Evolutionary conservation across 2,329 filamentous ascomycete genomes (phyloP), one percentile per base, ranked within the genome.

Genomic region (Colletotrichum paranaense): DNA sequence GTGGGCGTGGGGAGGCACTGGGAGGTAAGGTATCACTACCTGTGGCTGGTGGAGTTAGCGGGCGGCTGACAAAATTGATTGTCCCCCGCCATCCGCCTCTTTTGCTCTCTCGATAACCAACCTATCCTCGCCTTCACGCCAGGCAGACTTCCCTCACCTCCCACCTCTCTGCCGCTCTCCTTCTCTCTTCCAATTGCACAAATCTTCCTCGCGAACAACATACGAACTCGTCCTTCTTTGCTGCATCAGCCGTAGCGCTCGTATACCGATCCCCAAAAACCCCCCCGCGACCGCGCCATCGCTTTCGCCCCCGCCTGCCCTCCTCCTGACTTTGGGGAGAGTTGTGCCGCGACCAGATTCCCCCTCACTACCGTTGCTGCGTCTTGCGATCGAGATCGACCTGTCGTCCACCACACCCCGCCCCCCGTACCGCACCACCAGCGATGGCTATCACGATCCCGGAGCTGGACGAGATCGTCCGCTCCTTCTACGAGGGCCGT

Each of bases 391-490:
- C 70, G 74, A 76, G 69, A 72, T 75, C 75, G 70, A 73, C 73
- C 42, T 68, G 46, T 38, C 58, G 74, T 66, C 76, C 77, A 77
- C 78, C 78, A 77, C 79, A 76, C 79, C 79, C 77, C 76, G 78
- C 78, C 78, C 79, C 78, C 75, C 73, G 75, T 74, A 76, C 78
- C 74, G 75, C 76, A 74, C 78, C 81, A 82, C 80, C 78, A 78
- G 86, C 82, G 84, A 92, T 92, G 91, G 87, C 91, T 83, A 87
- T 90, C 82, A 88, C 93, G 80, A 96, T 99, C 85, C 92, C 93
- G 84, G 97, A 99, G 91, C 92, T 99, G 88, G 97, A 99, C 91
- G 92, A 89, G 84, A 97, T 95, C 78, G 96, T 98, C 89, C 95
- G 94, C 84, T 92, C 94, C 87, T 98, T 99, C 86, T 99, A 98